Percentiles rank a stretch among this genome's conserved stretches.
These are phyloP conservation scores for Fonsecaea nubica DNA, from an alignment of 2,329 filamentous ascomycete genomes.

Conservation along the genomic window DNA sequence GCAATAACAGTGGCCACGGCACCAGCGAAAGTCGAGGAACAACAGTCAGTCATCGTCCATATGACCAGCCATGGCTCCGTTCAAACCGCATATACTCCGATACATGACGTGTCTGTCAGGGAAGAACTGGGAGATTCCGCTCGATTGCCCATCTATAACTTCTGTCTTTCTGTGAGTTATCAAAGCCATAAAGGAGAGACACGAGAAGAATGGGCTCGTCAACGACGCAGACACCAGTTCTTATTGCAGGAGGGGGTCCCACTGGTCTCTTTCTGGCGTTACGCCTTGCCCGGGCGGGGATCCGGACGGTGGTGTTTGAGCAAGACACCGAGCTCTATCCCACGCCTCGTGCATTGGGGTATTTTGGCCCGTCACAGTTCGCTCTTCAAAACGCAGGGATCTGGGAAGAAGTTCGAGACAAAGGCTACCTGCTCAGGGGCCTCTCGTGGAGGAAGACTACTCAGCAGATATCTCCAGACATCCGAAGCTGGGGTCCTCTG, in stretches of 20 bases:
- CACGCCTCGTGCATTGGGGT: constrained; percentile 6
- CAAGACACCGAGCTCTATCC: constrained; percentile 19
- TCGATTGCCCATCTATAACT: background rate
- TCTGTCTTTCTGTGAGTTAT: background rate
- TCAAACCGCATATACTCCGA: background rate
- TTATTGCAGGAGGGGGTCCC: constrained; percentile 36
- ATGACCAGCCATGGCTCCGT: background rate
- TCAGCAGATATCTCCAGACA: background rate
- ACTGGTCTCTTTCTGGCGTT: constrained; percentile 34
- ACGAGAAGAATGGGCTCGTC: background rate
- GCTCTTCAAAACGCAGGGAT: constrained; percentile 7
- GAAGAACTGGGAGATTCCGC: background rate
- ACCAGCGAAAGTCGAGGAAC: background rate
- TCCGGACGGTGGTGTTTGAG: constrained; percentile 40
- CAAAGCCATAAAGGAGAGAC: background rate
- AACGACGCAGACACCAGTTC: constrained; percentile 7
- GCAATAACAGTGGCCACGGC: background rate
- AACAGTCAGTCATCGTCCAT: background rate
- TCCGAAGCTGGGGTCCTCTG: background rate
- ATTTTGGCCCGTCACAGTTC: constrained; percentile 8
- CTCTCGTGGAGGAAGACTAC: background rate
- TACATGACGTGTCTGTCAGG: background rate
- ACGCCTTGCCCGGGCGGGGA: constrained; percentile 32
- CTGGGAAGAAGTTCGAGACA: background rate
- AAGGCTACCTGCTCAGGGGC: background rate